Evolutionary conservation across 768 basidiomycete genomes (phyloP), one percentile per base, ranked within the genome.

Genomic region (Pholiota microspora): DNA sequence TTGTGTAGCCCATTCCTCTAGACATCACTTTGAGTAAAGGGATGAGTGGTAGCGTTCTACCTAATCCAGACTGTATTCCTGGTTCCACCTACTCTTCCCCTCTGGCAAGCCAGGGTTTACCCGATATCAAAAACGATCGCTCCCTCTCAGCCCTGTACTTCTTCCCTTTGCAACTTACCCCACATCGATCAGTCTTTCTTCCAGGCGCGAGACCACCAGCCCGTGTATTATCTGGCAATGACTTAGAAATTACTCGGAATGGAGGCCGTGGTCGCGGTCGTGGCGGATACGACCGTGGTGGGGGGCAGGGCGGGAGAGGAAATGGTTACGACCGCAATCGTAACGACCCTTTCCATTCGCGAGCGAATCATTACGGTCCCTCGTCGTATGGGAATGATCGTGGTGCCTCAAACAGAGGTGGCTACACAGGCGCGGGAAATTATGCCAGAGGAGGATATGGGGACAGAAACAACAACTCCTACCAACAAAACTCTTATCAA

Each of bases 41-140:
- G 23, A 83, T 96, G 48, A 86, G 78, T 54, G 97, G 97, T 8
- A 77, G 78, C 34, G 82, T 93, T 29, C 72, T 92, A 16, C 86
- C 91, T 13, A 92, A 95, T 69, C 89, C 93, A 15, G 85, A 86
- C 52, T 95, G 89, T 63, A 81, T 98, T 10, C 97, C 97, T 2
- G 92, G 93, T 49, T 90, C 94, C 5, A 96, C 92, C 0, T 95
- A 92, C 68, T 85, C 86, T 62, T 83, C 82, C 28, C 93, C 92
- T 7, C 71, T 99, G 31, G 61, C 77, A 4, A 69, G 73, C 18
- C 69, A 83, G 35, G 78, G 78, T 49, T 73, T 91, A 47, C 81
- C 82, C 2, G 94, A 98, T 70, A 87, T 99, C 61, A 79, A 81
- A 62, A 88, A 89, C 66, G 94, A 99, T 70, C 81, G 84, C 21